Conservation (phyloP, 148 eudicot genomes). For the Silene conica region DNA sequence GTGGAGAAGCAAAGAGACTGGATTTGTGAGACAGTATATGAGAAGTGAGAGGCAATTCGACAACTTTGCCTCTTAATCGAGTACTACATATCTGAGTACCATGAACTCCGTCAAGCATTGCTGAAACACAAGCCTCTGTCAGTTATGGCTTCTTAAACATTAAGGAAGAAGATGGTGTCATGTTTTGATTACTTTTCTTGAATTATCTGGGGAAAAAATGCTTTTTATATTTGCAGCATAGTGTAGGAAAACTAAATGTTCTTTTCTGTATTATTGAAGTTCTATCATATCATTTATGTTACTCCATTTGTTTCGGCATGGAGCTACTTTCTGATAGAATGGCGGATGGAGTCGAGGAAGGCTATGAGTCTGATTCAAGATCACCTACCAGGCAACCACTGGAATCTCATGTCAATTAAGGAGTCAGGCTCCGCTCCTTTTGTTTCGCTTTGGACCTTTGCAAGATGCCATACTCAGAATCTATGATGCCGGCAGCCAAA, state of each 20-base stretch:
- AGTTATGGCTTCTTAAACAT: constrained; percentile 32
- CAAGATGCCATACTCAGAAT: constrained; percentile 55
- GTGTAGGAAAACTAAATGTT: background rate
- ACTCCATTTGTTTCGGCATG: background rate
- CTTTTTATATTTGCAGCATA: constrained; percentile 3
- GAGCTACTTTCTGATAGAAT: background rate
- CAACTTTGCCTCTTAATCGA: constrained; percentile 86
- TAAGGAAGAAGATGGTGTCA: constrained; percentile 7
- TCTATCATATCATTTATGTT: background rate
- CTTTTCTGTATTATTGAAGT: background rate
- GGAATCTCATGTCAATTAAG: no score
- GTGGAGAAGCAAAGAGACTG: constrained; percentile 38
- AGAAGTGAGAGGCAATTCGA: constrained; percentile 83
- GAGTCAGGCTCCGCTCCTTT: no score
- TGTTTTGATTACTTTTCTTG: background rate
- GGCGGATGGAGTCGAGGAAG: background rate
- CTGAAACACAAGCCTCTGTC: constrained; percentile 37
- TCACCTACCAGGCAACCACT: no score
- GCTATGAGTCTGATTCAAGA: no score
- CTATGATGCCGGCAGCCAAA: constrained; percentile 50
- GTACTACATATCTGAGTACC: constrained; percentile 63
- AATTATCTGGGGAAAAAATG: background rate
- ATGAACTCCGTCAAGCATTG: constrained; percentile 54
- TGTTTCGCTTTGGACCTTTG: no score
- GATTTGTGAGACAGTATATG: constrained; percentile 55